Evolutionary conservation across 352 stramenopile genomes (phyloP), one percentile per base, ranked within the genome.

Genomic region (Elongisporangium undulatum): DNA sequence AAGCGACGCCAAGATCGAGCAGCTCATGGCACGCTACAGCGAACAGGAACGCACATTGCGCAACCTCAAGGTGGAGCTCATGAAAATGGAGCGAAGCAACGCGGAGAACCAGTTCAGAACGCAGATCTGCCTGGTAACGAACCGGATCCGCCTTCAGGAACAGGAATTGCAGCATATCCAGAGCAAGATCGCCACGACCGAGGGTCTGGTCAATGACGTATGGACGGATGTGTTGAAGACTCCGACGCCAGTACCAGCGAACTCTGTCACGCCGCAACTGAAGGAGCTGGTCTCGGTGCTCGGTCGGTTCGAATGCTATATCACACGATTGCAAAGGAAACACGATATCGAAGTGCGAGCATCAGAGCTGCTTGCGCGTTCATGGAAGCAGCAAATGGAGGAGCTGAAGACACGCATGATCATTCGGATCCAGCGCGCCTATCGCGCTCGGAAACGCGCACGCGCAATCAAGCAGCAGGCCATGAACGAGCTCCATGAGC

Each of bases 341-440:
- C 66, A 89, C 48, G 68, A 81, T 20, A 74, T 90, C 26, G 77
- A 83, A 53, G 59, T 85, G 19, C 85, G 89, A 49, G 73, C 84
- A 0, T 79, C 78, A 1, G 64, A 62, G 16, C 51, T 86, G 23
- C 54, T 91, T 12, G 61, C 77, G 21, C 77, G 79, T 16, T 72
- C 80, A 0, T 94, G 85, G 85, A 72, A 87, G 51, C 62, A 85
- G 59, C 82, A 94, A 56, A 77, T 92, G 66, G 73, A 92, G 22
- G 81, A 86, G 16, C 60, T 91, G 8, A 58, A 82, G 48, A 45
- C 87, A 2, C 80, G 76, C 9, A 90, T 90, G 79, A 68, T 84
- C 0, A 75, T 91, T 17, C 78, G 75, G 13, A 87, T 94, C 51
- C 85, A 94, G 68, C 79, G 79, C 4, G 72, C 79, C 0, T 92